Base-by-base conservation (phyloP, 495 filamentous ascomycete genomes). In the Choiromyces venosus region DNA sequence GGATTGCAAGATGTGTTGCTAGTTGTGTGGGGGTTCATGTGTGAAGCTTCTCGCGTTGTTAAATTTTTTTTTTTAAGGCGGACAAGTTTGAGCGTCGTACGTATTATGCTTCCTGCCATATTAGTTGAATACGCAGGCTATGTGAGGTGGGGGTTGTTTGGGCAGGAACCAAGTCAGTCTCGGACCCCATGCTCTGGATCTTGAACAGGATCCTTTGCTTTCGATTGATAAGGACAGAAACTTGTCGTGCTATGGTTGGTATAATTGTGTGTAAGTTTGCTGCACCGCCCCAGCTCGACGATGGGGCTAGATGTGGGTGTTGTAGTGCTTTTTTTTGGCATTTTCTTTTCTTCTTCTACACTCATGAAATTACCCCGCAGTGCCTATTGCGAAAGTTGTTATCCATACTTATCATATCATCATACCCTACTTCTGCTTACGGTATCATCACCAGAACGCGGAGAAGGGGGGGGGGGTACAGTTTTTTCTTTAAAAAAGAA, bases 171-270 rank as follows among this genome's bases (percentile, higher is more conserved):
- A 29, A 18, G 52, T 61, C 52, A 18, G 52, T 61, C 52, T 33
- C 52, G 12, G n/a, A 18, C 52, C 52, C 25, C 52, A 61, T 16
- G 25, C 52, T 61, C 33, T 16, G 52, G 52, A 33, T 33, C 52
- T 16, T 61, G 25, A 56, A 61, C 25, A 16, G 52, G 25, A 61
- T 61, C 16, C 25, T 29, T n/a, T 33, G 10, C 52, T 61, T 61
- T 10, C 52, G 52, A 33, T 61, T 61, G 2, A 61, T 29, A 33
- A 33, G 52, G 52, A 61, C 52, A 33, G 52, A 61, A 61, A 61
- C 52, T 61, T 61, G 52, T 61, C 52, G 52, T 25, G 52, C 10
- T 61, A 61, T 61, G 52, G 52, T 61, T 61, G 52, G 52, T 18
- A 61, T 61, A 52, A 21, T 1, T 1, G 44, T 52, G 4, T 61